These are phyloP conservation scores for Aspergillus calidoustus DNA, from an alignment of 2,329 filamentous ascomycete genomes.

Conservation along the genomic window DNA sequence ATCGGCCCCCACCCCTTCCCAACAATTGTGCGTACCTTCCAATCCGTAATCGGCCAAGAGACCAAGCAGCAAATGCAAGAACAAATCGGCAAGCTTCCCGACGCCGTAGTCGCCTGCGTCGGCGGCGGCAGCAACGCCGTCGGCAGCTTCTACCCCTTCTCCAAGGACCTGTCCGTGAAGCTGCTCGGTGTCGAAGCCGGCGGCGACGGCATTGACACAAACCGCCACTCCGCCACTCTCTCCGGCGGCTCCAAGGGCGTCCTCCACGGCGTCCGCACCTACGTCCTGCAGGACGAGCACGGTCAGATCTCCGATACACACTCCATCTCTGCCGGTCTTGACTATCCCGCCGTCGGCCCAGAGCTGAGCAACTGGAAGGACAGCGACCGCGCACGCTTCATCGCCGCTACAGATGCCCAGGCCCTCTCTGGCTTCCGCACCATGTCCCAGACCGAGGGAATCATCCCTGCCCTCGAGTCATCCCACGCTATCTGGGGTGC, in stretches of 20 bases:
- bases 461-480: conserved; percentile 93
- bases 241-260: conserved; percentile 87
- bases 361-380: conserved; percentile 96
- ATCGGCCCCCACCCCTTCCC: conserved; percentile 98
- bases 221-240: conserved; percentile 84
- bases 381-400: conserved; percentile 79
- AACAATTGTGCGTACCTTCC: conserved; percentile 95
- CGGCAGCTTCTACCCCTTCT: conserved; percentile 98
- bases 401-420: conserved; percentile 88
- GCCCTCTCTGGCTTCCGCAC: conserved; percentile 86
- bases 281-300: conserved; percentile 88
- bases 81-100: conserved; percentile 84
- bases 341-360: conserved; percentile 95
- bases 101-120: conserved; percentile 95
- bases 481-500: conserved; percentile 91
- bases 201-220: conserved; percentile 87
- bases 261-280: conserved; percentile 92
- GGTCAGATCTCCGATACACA: conserved; percentile 96
- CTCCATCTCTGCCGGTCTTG: conserved; percentile 92
- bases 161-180: conserved; percentile 81
- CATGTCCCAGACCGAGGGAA: conserved; percentile 87
- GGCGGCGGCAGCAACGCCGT: conserved; percentile 93
- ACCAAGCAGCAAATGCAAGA: conserved; percentile 90
- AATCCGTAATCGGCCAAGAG: conserved; percentile 93
- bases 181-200: conserved; percentile 93